Base-by-base conservation (phyloP, 2,329 filamentous ascomycete species). In the Clonostachys rosea region DNA sequence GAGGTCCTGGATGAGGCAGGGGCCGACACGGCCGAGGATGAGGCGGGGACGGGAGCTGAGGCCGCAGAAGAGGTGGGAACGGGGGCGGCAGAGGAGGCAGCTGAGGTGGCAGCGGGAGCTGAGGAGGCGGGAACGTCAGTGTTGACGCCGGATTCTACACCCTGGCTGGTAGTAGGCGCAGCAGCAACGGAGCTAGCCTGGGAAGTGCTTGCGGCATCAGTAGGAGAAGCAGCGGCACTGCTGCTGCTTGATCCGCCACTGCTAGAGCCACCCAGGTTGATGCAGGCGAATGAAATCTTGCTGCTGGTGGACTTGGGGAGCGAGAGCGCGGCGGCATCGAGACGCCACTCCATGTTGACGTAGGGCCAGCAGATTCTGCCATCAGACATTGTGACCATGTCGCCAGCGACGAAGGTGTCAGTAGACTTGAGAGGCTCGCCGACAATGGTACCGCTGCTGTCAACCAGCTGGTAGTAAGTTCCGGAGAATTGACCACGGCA, bases 311-410 rank as follows among this genome's bases (percentile, higher is more conserved):
- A 39, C 36, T n/a, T n/a, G 36, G 36, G 36, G 14, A 39, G 36
- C 14, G 14, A n/a, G 14, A n/a, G 14, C 3, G 36, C 36, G 14
- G 36, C 7, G 14, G 36, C 36, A 39, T 39, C 36, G 14, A 39
- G 36, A n/a, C 36, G 36, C 78, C 78, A 81, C 34, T 65, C 65
- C 75, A 79, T 79, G 58, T 67, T 67, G 46, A 80, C 75, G 51
- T 81, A 82, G 24, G 78, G 78, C 78, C 78, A 84, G 69, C 81
- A 84, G 54, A 84, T 69, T 43, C 75, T 69, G 18, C 75, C 76
- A 50, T 81, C 76, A n/a, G 63, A 54, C 67, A 81, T 75, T 34
- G 76, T 81, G 11, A 80, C 78, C 70, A 84, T 81, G 55, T 84
- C 81, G 37, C 81, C 81, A 8, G 79, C 76, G 42, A 84, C 77